These are phyloP conservation scores for Lachnellula arida DNA, from an alignment of 2,329 filamentous ascomycete genomes.

Conservation along the genomic window DNA sequence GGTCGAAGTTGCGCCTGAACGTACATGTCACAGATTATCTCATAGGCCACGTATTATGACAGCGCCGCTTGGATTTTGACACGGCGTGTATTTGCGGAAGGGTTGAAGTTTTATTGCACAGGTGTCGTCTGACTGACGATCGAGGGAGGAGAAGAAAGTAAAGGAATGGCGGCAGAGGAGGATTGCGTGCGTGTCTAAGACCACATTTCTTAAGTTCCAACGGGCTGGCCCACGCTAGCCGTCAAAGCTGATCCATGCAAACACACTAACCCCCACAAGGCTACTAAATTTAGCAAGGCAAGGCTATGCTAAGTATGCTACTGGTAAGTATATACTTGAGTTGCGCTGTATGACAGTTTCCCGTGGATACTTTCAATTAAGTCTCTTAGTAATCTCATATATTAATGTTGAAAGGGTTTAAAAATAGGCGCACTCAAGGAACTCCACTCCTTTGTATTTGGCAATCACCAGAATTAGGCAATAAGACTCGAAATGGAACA, in stretches of 20 bases:
- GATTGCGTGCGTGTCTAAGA: constrained; percentile 9
- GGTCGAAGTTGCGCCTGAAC: constrained; percentile 14
- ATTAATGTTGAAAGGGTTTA: background rate
- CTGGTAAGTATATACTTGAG: background rate
- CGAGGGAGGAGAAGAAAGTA: background rate
- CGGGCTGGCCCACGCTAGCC: background rate
- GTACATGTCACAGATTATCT: constrained; percentile 20
- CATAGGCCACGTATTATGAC: constrained; percentile 3
- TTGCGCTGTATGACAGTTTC: background rate
- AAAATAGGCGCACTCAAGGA: background rate
- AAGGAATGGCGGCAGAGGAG: background rate
- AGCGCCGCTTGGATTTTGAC: background rate
- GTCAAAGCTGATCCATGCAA: constrained; percentile 3
- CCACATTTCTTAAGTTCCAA: constrained; percentile 15
- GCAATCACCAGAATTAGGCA: background rate
- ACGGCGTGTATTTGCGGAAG: background rate
- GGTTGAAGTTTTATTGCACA: background rate
- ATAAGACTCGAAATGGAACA: background rate
- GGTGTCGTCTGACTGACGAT: background rate
- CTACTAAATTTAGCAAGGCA: constrained; percentile 4
- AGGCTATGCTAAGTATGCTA: no score
- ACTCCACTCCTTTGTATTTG: background rate
- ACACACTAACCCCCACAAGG: constrained; percentile 9
- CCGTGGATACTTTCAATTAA: background rate
- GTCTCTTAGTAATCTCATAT: no score